Percentiles rank a stretch among this genome's conserved stretches.
These are phyloP conservation scores for Triadica sebifera DNA, from an alignment of 345 rosid genomes.

Conservation along the genomic window DNA sequence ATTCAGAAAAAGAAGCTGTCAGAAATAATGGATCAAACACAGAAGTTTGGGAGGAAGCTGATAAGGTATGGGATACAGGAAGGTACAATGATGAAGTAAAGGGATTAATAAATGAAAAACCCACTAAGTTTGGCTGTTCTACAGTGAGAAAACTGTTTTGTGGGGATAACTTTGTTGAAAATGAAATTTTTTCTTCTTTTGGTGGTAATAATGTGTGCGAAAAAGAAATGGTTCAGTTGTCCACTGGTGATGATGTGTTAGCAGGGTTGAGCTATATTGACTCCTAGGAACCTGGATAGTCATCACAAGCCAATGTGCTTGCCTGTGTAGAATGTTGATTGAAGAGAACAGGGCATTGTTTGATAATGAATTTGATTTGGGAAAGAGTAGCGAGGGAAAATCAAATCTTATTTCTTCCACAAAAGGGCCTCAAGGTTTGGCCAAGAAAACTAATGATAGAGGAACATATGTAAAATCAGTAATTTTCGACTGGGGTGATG, in stretches of 20 bases:
- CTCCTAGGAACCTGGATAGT: conserved; percentile 88
- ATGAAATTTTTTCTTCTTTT: conserved; percentile 13
- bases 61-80: conserved; percentile 26
- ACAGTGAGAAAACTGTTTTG: conserved; percentile 61
- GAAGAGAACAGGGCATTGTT: conserved; percentile 46
- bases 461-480: conserved; percentile 26
- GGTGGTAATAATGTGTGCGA: conserved; percentile 24
- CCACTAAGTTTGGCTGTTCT: conserved; percentile 30
- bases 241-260: conserved; percentile 28
- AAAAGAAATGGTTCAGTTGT: conserved; percentile 30
- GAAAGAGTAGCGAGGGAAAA: conserved; percentile 42
- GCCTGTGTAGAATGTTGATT: conserved; percentile 67
- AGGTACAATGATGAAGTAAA: conserved; percentile 24
- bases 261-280: conserved; percentile 71
- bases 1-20: conserved; percentile 34
- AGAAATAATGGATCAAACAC: conserved; percentile 23
- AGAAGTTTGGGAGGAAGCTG: conserved; percentile 33
- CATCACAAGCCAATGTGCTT: conserved; percentile 69
- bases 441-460: conserved; percentile 50
- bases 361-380: conserved; percentile 38
- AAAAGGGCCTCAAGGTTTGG: conserved; percentile 68
- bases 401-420: conserved; percentile 33
- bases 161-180: conserved; percentile 39
- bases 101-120: conserved; percentile 29
- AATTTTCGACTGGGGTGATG: conserved; percentile 79